A percentile compares a stretch with the other conserved stretches of the same genome.
Evolutionary conservation across 306 rosid species (phyloP).

Genomic region (Vigna mungo): DNA sequence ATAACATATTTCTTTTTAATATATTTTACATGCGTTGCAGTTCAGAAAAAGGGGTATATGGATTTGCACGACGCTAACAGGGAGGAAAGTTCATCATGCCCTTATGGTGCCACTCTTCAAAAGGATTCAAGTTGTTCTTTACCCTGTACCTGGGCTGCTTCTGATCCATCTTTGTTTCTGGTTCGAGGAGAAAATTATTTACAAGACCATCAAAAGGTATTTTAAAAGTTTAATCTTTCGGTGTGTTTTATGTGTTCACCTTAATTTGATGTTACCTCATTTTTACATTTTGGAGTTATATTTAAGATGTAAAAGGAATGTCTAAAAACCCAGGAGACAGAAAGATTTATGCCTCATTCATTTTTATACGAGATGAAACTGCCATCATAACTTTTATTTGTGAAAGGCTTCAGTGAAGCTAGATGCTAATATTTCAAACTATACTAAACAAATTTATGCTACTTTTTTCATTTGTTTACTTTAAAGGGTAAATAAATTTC

Average conservation of each 20-base stretch:
- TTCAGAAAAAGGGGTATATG: slow-evolving; percentile 75
- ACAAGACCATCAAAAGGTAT: slow-evolving; percentile 72
- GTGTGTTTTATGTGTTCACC: neutral
- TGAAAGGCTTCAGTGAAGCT: slow-evolving; percentile 12
- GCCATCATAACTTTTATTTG: neutral
- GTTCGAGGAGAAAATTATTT: slow-evolving; percentile 79
- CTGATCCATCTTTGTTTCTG: slow-evolving; percentile 85
- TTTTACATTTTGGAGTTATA: too few relatives aligned
- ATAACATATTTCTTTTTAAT: neutral
- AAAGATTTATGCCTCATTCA: neutral
- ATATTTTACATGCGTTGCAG: slow-evolving; percentile 51
- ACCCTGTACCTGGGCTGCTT: slow-evolving; percentile 74
- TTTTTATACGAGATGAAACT: neutral
- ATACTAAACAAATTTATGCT: slow-evolving; percentile 1
- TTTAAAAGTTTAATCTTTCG: slow-evolving; percentile 20
- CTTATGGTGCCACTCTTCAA: slow-evolving; percentile 76
- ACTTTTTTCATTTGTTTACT: neutral
- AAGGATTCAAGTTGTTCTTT: slow-evolving; percentile 63
- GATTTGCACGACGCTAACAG: slow-evolving; percentile 64
- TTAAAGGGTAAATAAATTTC: slow-evolving; percentile 13
- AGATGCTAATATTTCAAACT: neutral
- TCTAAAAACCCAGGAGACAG: neutral
- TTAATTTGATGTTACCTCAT: neutral
- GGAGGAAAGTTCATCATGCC: slow-evolving; percentile 56
- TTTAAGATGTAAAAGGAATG: neutral